Evolutionary conservation across 2,329 filamentous ascomycete species (phyloP), one percentile per base, ranked within the genome.

Genomic region (Nothophaeocryptopus gaeumannii): DNA sequence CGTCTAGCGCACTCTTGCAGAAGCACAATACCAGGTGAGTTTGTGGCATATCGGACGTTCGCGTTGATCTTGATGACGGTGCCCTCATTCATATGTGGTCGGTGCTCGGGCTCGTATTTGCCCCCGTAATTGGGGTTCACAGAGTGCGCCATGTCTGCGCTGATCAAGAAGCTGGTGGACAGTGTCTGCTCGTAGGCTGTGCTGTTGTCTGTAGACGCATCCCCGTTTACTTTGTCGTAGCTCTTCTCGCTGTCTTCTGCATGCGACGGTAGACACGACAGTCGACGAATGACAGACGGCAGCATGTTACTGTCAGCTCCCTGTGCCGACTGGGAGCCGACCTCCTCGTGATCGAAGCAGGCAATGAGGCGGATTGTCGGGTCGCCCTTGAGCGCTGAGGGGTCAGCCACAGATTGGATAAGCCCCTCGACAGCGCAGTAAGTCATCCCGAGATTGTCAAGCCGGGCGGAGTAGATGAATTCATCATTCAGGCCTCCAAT

Each of bases 21-120:
- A 31, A 99, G 77, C 7, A 95, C 92, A 60, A 97, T 95, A 32
- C 93, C 93, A 1, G 93, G 93, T 0, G 89, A 89, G 75, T 96
- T 97, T 47, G 93, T 99, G 29, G 92, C 90, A 72, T 99, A 99
- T 55, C 91, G 86, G 61, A 93, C 89, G 70, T 97, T 99, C 56
- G 93, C 93, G 68, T 99, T 99, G 77, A 99, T 81, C 75, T 99
- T 99, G 77, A 99, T 90, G 39, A 97, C 92, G 3, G 89, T 89
- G 44, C 93, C 93, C 70, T 89, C 88, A 79, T 99, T 99, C 81
- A 99, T 95, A 71, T 91, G 85, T 5, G 93, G 93, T 58, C 88
- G 83, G 73, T 99, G 93, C 62, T 89, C 87, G 32, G 83, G 72
- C 74, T 99, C 93, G 72, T 97, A 96, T 72, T 97, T 97, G 61